Conservation (phyloP, 2,329 filamentous ascomycete genomes). For the Colletotrichum horii region DNA sequence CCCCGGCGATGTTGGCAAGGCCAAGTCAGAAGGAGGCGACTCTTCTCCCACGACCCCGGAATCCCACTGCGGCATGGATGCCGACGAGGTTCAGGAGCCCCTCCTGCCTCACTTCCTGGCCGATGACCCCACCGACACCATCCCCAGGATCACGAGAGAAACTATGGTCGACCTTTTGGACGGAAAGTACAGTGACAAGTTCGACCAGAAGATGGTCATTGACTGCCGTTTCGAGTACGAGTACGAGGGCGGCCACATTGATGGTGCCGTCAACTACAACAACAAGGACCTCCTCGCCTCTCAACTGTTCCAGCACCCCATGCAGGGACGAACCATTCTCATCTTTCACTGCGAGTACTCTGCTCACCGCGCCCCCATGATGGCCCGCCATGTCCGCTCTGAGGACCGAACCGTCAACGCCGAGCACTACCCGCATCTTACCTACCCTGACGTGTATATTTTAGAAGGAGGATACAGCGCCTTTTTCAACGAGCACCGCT, state of each 20-base stretch:
- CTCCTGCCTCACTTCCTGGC: constrained; percentile 84
- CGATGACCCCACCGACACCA: constrained; percentile 80
- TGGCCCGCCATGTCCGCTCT: constrained; percentile 92
- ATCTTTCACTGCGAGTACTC: constrained; percentile 99
- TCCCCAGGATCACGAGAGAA: constrained; percentile 83
- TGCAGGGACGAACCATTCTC: constrained; percentile 76
- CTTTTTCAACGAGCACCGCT: constrained; percentile 82
- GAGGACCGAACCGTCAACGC: constrained; percentile 86
- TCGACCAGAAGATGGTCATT: constrained; percentile 83
- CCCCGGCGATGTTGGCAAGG: constrained; percentile 84
- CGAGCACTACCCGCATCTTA: constrained; percentile 84
- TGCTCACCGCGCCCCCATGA: constrained; percentile 91
- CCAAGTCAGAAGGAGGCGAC: constrained; percentile 64
- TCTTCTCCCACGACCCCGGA: constrained; percentile 49
- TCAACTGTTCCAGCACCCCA: constrained; percentile 75
- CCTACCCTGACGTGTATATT: constrained; percentile 98
- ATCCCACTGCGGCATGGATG: constrained; percentile 80
- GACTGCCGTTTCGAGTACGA: constrained; percentile 99
- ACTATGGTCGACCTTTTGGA: constrained; percentile 89
- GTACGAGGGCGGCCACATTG: constrained; percentile 94
- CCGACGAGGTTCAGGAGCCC: constrained; percentile 77
- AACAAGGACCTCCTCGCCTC: constrained; percentile 87
- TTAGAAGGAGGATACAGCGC: constrained; percentile 94
- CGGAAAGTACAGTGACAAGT: constrained; percentile 78
- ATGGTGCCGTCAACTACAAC: constrained; percentile 93